Base-by-base conservation (phyloP, 768 basidiomycete species). In the Boletus patriciae region DNA sequence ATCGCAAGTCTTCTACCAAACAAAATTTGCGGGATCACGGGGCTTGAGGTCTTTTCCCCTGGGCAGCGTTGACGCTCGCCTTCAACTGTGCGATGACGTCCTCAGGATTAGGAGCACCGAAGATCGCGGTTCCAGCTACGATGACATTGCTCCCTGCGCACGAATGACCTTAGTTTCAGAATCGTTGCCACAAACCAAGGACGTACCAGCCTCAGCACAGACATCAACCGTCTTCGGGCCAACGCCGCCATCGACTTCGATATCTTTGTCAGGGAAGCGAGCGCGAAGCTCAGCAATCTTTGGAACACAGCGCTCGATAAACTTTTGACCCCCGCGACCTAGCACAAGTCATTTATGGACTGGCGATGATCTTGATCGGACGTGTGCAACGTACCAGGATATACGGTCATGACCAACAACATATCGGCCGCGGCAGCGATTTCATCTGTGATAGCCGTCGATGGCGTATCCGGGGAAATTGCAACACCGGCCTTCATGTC, bases 161-260 rank as follows among this genome's bases (percentile, higher is more conserved):
- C 6, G 19, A 9, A 55, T 4, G 38, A 18, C 15, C 23, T 64
- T 29, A 60, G 42, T 40, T 48, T 43, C 33, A n/a, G 13, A 8
- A 18, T 6, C 42, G 44, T 11, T 21, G 27, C 52, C 25, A 37
- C 25, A n/a, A 27, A 53, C 33, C 43, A 49, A 33, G 48, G 15
- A 62, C 73, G 48, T 64, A 89, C 94, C 95, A 38, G 96, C 97
- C 54, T 91, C 76, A 3, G 97, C 95, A 66, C 97, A 98, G 51
- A 79, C 79, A 65, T 81, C 89, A 55, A 97, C 82, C 3, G 94
- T 98, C 62, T 88, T 88, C 6, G 91, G 90, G 7, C 94, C 90
- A n/a, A 99, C 90, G 38, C 97, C 97, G 33, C 97, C 97, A 70
- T 99, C 97, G 49, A 99, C 97, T 73, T 99, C 93, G 57, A 99